A percentile compares a stretch with the other conserved stretches of the same genome.
These are phyloP conservation scores for Primulina tabacum DNA, from an alignment of 257 asterid species.

Conservation along the genomic window DNA sequence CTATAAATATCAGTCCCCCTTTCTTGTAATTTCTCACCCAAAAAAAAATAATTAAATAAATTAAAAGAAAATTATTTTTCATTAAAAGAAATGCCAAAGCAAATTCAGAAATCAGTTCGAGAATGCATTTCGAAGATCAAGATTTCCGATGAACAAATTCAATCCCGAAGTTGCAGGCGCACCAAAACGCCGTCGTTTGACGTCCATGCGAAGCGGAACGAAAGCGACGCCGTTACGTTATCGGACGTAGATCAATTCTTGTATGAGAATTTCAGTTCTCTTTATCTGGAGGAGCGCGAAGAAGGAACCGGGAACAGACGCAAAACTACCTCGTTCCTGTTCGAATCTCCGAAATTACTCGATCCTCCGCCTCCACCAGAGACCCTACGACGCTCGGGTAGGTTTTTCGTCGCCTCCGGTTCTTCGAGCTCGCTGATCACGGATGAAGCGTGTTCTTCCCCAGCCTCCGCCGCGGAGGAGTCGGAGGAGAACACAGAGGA, in stretches of 20 bases:
- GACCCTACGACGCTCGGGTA: conserved; percentile 32
- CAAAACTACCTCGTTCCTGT: conserved; percentile 10
- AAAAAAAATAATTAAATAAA: neutral
- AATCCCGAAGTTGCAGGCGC: conserved; percentile 43
- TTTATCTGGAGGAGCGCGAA: conserved; percentile 37
- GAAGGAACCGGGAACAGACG: conserved; percentile 25
- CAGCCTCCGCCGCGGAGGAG: conserved; percentile 20
- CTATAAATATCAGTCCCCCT: no score
- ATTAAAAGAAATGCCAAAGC: conserved; percentile 42
- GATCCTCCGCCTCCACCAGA: conserved; percentile 42
- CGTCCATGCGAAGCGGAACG: conserved; percentile 11
- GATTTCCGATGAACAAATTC: conserved; percentile 33
- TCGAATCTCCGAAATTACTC: conserved; percentile 34
- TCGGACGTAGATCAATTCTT: conserved; percentile 64
- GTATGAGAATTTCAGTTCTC: conserved; percentile 58
- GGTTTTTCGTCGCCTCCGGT: conserved; percentile 43
- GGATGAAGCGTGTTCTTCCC: conserved; percentile 29
- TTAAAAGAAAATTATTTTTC: neutral
- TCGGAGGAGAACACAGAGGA: neutral
- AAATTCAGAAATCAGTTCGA: conserved; percentile 54
- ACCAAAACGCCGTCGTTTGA: conserved; percentile 52
- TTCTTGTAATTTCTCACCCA: no score
- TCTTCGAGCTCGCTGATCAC: conserved; percentile 36
- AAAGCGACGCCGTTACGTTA: conserved; percentile 36
- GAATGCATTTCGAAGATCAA: conserved; percentile 52